Percentiles rank a stretch among this genome's conserved stretches.
These are phyloP conservation scores for Balansia obtecta DNA, from an alignment of 2,329 filamentous ascomycete species.

Conservation along the genomic window DNA sequence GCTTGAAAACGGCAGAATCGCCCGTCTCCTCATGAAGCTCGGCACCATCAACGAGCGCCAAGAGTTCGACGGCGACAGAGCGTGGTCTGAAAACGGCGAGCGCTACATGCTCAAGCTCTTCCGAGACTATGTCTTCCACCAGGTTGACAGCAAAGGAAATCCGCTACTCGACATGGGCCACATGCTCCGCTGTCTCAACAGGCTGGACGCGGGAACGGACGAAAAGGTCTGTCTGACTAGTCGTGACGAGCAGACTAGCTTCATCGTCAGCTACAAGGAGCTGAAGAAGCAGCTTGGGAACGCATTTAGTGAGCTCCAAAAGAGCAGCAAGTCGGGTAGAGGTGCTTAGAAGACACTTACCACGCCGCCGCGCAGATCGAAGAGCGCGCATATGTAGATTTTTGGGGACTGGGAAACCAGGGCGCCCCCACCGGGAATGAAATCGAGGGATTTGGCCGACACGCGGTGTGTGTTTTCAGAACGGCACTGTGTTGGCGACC, in stretches of 20 bases:
- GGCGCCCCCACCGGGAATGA: no score
- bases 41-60: conserved; percentile 81
- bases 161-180: conserved; percentile 80
- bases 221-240: conserved; percentile 79
- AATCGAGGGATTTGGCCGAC: background rate
- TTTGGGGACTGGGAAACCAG: no score
- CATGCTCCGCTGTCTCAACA: conserved; percentile 77
- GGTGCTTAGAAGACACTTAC: conserved; percentile 19
- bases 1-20: conserved; percentile 78
- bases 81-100: conserved; percentile 88
- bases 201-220: conserved; percentile 78
- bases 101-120: conserved; percentile 90
- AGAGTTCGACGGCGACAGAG: conserved; percentile 63
- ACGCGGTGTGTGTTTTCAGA: background rate
- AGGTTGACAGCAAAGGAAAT: conserved; percentile 74
- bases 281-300: conserved; percentile 53
- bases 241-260: conserved; percentile 78
- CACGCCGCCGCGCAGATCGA: conserved; percentile 3
- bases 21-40: conserved; percentile 70
- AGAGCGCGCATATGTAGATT: conserved; percentile 6
- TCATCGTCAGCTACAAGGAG: conserved; percentile 85
- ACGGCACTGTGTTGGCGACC: background rate
- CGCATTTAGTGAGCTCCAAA: conserved; percentile 46
- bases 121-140: conserved; percentile 94
- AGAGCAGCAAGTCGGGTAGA: conserved; percentile 26